Evolutionary conservation across 2,329 filamentous ascomycete species (phyloP), one percentile per base, ranked within the genome.

Genomic region (Aspergillus arachidicola): DNA sequence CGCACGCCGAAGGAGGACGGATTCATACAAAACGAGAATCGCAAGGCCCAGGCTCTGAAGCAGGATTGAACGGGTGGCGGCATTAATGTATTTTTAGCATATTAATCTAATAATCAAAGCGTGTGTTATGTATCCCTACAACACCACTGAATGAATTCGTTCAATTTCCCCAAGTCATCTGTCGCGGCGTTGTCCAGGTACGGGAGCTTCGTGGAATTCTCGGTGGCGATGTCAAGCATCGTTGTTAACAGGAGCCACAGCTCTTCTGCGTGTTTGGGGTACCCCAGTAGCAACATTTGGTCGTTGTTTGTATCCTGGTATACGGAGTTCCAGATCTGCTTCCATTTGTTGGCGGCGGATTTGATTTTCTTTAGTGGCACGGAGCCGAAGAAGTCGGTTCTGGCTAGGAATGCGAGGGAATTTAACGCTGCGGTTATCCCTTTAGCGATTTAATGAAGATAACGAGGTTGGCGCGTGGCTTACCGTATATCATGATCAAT

Each of bases 181-280:
- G 73, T 75, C 30, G 71, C 69, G 12, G 63, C 64, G 46, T 62
- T 70, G 26, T 75, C 71, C 43, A 75, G 65, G 58, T 75, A 75
- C 6, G 62, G 63, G 34, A 69, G 60, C 14, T 45, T 68, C 4
- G 63, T 60, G 12, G 61, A 63, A 2, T 58, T 58, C 19, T 66
- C 61, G 6, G 61, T 63, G 12, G 67, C 56, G 38, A 68, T 58
- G 34, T 75, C 66, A 46, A 75, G 57, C 6, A 70, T 73, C 34
- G 68, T 69, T 32, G 68, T 75, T 30, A 75, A 55, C 4, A 75
- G 57, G 70, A 71, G 70, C 73, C 73, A 75, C 23, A 75, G 66
- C 45, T 75, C 72, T 57, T 75, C 68, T 3, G 72, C 72, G 55
- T 75, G 73, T 64, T 75, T 75, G 2, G 72, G 72, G 45, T 75